Evolutionary conservation across 2,329 filamentous ascomycete species (phyloP).

Genomic region (Arthrobotrys sphaeroides): DNA sequence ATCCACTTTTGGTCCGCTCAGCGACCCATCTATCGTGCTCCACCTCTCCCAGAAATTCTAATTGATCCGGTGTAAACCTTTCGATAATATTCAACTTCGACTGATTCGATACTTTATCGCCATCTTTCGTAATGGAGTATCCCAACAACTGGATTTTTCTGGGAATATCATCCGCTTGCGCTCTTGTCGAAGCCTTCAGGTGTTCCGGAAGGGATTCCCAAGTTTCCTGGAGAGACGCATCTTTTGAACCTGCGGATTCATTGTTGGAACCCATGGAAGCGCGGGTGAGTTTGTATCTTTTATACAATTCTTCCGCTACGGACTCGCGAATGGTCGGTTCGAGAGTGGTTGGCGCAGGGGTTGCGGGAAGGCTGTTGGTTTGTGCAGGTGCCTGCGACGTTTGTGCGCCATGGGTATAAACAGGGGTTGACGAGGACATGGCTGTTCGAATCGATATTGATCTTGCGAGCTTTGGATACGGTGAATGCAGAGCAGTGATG

Average conservation of each 20-base stretch:
- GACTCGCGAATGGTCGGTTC: slow-evolving; percentile 32
- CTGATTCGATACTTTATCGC: not conserved
- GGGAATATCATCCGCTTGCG: slow-evolving; percentile 47
- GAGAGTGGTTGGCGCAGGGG: slow-evolving; percentile 9
- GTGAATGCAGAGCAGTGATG: not conserved
- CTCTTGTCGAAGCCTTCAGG: slow-evolving; percentile 27
- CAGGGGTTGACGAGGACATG: not conserved
- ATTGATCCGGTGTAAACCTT: slow-evolving; percentile 20
- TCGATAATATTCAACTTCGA: slow-evolving; percentile 4
- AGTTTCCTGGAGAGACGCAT: slow-evolving; percentile 36
- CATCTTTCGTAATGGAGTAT: slow-evolving; percentile 9
- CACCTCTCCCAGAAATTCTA: slow-evolving; percentile 40
- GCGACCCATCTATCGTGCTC: slow-evolving; percentile 44
- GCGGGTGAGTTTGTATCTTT: slow-evolving; percentile 39
- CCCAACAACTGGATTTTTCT: slow-evolving; percentile 34
- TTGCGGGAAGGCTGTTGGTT: not conserved
- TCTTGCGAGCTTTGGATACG: not conserved
- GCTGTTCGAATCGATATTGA: not conserved
- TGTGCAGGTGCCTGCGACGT: not conserved
- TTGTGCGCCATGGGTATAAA: not conserved
- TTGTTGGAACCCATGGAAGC: slow-evolving; percentile 17
- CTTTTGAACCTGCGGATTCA: not conserved
- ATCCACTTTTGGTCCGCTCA: slow-evolving; percentile 37
- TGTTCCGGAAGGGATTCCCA: slow-evolving; percentile 41
- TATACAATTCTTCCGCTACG: slow-evolving; percentile 36